Evolutionary conservation across 2,329 filamentous ascomycete species (phyloP).

Genomic region (Calonectria pseudoreteaudii): DNA sequence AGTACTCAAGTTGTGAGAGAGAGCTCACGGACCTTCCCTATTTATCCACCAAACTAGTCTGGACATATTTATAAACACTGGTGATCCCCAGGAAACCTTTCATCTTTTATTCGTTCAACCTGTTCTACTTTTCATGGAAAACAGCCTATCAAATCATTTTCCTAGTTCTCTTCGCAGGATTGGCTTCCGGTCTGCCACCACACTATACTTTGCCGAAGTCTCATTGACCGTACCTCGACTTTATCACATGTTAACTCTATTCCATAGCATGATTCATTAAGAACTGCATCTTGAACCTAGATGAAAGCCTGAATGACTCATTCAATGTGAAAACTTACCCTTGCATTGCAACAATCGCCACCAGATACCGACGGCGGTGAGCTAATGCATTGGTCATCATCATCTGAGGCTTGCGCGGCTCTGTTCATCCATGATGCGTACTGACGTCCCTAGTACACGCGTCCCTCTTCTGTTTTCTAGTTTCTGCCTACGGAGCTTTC

Average conservation of each 20-base stretch:
- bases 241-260: not conserved
- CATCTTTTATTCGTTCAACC: too few relatives aligned
- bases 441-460: not conserved
- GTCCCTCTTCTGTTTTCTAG: not conserved
- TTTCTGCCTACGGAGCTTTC: not conserved
- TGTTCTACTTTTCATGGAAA: not conserved
- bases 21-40: not conserved
- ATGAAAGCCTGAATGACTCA: not conserved
- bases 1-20: not conserved
- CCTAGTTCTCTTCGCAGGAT: not conserved
- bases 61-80: too few relatives aligned
- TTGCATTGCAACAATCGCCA: not conserved
- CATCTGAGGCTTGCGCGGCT: not conserved
- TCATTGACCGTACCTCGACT: not conserved
- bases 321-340: not conserved
- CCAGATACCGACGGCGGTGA: not conserved
- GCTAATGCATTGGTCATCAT: not conserved
- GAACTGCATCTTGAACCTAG: not conserved
- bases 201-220: not conserved
- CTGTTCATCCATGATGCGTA: not conserved
- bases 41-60: not conserved
- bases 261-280: not conserved
- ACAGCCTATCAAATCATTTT: not conserved
- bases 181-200: too few relatives aligned
- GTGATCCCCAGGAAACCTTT: not conserved